Base-by-base conservation (phyloP, 257 asterid species). In the Nicotiana benthamiana region DNA sequence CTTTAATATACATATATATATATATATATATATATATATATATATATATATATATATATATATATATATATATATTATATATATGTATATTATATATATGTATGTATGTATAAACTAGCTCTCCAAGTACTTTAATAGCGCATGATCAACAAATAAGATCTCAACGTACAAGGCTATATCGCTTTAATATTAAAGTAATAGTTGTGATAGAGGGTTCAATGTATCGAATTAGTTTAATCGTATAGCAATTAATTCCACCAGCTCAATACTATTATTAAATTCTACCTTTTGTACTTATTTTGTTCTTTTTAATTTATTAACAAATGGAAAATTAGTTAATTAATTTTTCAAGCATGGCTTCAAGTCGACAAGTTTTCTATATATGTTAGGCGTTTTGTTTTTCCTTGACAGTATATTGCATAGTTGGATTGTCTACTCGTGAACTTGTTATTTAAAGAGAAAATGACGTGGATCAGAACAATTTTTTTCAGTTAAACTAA, bases 171-270 rank as follows among this genome's bases (percentile, higher is more conserved):
- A 13, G 22, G 11, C 36, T 27, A 43, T 27, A 43, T 43, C 8
- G 46, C 59, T 43, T 22, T 43, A 43, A 22, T 43, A 68, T 43
- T 5, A 70, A 70, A 13, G 22, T 70, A 43, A 43, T 43, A 26
- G 5, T 12, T 43, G 6, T 70, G 9, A 36, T 20, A 59, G 22
- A 70, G 77, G 77, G 59, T 70, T 70, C 77, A 70, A 6, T 70
- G 77, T 22, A 70, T 20, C 59, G 24, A 20, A 22, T 43, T 70
- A 20, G 36, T 70, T 70, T 40, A 70, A 70, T 70, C 77, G 24
- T 70, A 13, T 70, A 43, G 22, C 34, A 70, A 70, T 22, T 70
- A 70, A 70, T 70, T 70, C 77, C 59, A 70, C 34, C 77, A 70
- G 77, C 59, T 70, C 77, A 70, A 43, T 70, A 43, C 77, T 43